Conservation (phyloP, 768 basidiomycete species). For the Suillus placidus region DNA sequence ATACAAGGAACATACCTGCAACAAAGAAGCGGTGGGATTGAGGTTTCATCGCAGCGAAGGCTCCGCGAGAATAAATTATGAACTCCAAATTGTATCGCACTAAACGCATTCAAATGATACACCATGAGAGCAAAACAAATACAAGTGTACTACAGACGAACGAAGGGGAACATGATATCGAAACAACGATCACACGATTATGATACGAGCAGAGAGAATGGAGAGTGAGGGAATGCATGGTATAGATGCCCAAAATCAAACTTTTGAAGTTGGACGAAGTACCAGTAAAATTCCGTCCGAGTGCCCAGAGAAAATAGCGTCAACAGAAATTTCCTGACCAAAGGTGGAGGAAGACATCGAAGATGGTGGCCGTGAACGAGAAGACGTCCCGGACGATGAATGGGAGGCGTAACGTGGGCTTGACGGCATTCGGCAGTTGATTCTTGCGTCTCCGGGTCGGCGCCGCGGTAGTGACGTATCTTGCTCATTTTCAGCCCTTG, state of each 20-base stretch:
- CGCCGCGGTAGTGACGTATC: conserved; percentile 35
- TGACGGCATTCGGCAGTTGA: conserved; percentile 18
- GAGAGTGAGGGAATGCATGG: background rate
- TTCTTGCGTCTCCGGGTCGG: conserved; percentile 21
- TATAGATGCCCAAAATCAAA: background rate
- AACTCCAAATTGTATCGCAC: background rate
- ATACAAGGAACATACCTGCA: background rate
- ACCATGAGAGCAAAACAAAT: background rate
- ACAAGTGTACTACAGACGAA: background rate
- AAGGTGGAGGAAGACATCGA: conserved; percentile 10
- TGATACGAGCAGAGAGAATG: background rate
- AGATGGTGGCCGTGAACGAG: conserved; percentile 17
- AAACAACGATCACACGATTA: background rate
- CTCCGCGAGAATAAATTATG: conserved; percentile 1
- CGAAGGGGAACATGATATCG: background rate
- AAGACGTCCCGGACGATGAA: background rate
- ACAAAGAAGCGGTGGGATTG: background rate
- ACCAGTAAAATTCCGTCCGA: conserved; percentile 86
- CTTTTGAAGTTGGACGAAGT: conserved; percentile 50
- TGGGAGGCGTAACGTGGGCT: conserved; percentile 13
- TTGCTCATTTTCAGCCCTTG: conserved; percentile 30
- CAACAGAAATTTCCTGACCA: conserved; percentile 54
- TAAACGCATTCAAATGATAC: background rate
- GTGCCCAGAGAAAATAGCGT: conserved; percentile 84
- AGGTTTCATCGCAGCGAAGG: background rate